Evolutionary conservation across 192 early-diverging fungal species (phyloP).

Genomic region (Chytriomyces sp.): DNA sequence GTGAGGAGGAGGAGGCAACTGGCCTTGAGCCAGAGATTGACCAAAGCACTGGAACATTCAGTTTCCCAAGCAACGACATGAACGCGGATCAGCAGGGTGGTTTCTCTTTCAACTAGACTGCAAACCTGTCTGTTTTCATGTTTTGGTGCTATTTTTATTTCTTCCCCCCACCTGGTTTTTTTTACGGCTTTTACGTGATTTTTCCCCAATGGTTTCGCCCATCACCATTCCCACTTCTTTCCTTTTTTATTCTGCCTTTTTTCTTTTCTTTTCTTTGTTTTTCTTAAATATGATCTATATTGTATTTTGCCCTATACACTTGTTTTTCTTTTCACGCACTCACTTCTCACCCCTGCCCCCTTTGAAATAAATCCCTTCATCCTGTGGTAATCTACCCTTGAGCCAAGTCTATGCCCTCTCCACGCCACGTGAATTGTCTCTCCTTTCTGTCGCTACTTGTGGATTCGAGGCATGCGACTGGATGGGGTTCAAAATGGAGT

Average conservation of each 20-base stretch:
- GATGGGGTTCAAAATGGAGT: not conserved
- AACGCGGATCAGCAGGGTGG: constrained; percentile 26
- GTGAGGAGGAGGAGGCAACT: constrained; percentile 74
- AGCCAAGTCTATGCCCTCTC: not conserved
- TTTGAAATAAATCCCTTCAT: not conserved
- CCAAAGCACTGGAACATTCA: constrained; percentile 75
- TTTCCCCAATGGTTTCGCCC: not conserved
- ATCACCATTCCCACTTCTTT: not conserved
- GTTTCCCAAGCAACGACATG: constrained; percentile 61
- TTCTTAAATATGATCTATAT: not conserved
- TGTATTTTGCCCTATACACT: not conserved
- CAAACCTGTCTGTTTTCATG: not conserved
- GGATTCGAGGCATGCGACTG: not conserved
- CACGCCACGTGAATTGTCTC: not conserved
- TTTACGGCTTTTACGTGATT: not conserved
- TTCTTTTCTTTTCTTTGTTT: not conserved
- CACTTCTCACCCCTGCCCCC: not conserved
- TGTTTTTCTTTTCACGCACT: not conserved
- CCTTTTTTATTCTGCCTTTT: not conserved
- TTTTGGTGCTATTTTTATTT: constrained; percentile 1
- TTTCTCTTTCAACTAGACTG: constrained; percentile 23
- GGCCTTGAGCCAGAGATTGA: constrained; percentile 74
- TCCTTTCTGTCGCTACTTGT: not conserved
- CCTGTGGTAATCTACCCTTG: not conserved
- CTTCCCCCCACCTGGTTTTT: constrained; percentile 2